phyloP scores from a whole-genome alignment of 2,329 filamentous ascomycete genomes.

The Aspergillus clavatus region DNA sequence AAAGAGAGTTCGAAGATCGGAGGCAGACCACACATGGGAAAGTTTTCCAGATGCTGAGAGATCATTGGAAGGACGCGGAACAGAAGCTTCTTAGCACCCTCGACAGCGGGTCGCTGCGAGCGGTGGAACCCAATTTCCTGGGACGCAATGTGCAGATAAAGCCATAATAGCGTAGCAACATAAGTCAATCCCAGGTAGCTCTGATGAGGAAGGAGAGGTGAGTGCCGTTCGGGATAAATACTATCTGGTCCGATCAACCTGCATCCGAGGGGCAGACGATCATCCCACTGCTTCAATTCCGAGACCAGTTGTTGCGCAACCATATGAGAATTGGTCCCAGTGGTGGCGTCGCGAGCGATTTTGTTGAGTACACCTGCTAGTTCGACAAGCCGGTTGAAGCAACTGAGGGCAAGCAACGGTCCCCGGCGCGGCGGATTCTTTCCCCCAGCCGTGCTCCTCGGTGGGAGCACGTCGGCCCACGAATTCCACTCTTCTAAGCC shows the following conservation, averaged over 20 bases:
- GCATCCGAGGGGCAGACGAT: constrained; percentile 32
- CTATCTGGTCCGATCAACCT: constrained; percentile 35
- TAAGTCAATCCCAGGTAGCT: constrained; percentile 36
- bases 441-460: constrained; percentile 22
- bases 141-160: constrained; percentile 32
- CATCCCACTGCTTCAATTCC: constrained; percentile 36
- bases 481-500: constrained; percentile 70
- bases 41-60: constrained; percentile 36
- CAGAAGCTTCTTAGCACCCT: constrained; percentile 35
- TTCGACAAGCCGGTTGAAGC: constrained; percentile 49
- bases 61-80: constrained; percentile 33
- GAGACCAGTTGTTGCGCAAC: constrained; percentile 34
- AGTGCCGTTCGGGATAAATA: constrained; percentile 34
- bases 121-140: constrained; percentile 28
- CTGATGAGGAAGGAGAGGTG: constrained; percentile 37
- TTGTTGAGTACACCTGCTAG: constrained; percentile 36
- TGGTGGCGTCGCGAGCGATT: constrained; percentile 27
- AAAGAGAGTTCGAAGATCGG: constrained; percentile 36
- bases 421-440: constrained; percentile 31
- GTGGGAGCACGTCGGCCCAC: constrained; percentile 52
- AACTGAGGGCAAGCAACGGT: constrained; percentile 46
- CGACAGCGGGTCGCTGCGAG: constrained; percentile 29
- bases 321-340: constrained; percentile 23
- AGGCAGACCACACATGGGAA: constrained; percentile 32
- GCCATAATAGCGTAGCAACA: constrained; percentile 32